Evolutionary conservation across 2,329 filamentous ascomycete genomes (phyloP).

Genomic region (Myriosclerotinia duriaeana): DNA sequence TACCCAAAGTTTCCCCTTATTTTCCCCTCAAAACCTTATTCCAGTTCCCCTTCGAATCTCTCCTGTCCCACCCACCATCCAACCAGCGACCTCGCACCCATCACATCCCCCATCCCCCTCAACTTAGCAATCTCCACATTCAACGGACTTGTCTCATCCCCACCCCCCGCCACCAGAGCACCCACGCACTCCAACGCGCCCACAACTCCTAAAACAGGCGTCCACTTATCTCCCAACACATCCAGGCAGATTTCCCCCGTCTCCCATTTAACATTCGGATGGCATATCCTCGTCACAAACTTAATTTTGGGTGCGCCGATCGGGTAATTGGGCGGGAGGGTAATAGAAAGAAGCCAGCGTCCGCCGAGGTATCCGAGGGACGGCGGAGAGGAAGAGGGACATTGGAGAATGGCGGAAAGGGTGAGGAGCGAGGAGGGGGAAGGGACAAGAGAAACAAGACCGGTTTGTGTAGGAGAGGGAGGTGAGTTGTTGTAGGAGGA

Average conservation of each 20-base stretch:
- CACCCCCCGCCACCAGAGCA: conserved; percentile 66
- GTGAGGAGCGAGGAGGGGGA: conserved; percentile 52
- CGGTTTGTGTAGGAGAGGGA: conserved; percentile 51
- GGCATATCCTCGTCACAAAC: conserved; percentile 82
- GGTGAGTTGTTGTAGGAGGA: conserved; percentile 43
- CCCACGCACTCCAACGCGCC: conserved; percentile 71
- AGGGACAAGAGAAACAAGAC: conserved; percentile 60
- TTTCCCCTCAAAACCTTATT: conserved; percentile 11
- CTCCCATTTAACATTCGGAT: conserved; percentile 73
- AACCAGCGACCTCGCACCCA: conserved; percentile 69
- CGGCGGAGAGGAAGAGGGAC: conserved; percentile 55
- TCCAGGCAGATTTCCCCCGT: conserved; percentile 95
- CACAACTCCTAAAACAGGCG: conserved; percentile 78
- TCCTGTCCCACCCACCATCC: conserved; percentile 64
- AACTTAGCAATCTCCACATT: conserved; percentile 77
- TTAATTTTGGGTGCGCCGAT: conserved; percentile 71
- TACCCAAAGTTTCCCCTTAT: neutral
- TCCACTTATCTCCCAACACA: conserved; percentile 76
- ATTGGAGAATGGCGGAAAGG: conserved; percentile 53
- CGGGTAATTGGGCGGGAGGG: conserved; percentile 76
- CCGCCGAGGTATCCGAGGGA: conserved; percentile 56
- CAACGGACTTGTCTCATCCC: conserved; percentile 66
- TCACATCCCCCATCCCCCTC: conserved; percentile 60
- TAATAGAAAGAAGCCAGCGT: conserved; percentile 78
- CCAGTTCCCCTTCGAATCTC: conserved; percentile 22